Conservation (phyloP, 164 flowering plant genomes). For the Euptelea pleiosperma region DNA sequence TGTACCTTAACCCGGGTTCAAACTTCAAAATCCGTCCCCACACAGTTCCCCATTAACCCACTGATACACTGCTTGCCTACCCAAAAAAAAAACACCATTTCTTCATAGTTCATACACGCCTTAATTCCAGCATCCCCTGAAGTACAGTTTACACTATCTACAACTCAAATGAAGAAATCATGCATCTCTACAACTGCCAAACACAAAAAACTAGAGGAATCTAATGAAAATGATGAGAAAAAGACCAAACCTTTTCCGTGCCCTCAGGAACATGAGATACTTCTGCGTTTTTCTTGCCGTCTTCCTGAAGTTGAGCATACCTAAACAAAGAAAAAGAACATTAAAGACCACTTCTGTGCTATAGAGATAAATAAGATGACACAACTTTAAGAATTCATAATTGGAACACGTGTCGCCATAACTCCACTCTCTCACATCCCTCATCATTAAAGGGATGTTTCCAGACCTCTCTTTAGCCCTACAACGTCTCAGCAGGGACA, state of each 20-base stretch:
- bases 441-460: no score
- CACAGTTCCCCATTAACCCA: no score
- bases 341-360: not conserved
- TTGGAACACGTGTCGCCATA: no score
- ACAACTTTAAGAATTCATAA: no score
- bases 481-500: no score
- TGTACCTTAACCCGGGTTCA: no score
- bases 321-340: slow-evolving; percentile 23
- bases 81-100: no score
- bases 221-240: not conserved
- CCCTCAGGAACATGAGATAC: slow-evolving; percentile 20
- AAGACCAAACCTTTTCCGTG: slow-evolving; percentile 41
- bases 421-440: no score
- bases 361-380: not conserved
- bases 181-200: not conserved
- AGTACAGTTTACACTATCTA: not conserved
- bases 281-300: slow-evolving; percentile 22
- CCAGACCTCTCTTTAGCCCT: no score
- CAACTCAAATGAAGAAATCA: not conserved
- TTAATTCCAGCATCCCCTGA: not conserved
- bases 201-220: not conserved
- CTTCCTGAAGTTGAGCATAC: slow-evolving; percentile 28
- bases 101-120: no score
- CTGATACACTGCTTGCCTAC: no score
- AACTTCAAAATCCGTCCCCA: no score